Evolutionary conservation across 1,284 basidiomycete genomes (phyloP), one percentile per base, ranked within the genome.

Genomic region (Serendipita sp.): DNA sequence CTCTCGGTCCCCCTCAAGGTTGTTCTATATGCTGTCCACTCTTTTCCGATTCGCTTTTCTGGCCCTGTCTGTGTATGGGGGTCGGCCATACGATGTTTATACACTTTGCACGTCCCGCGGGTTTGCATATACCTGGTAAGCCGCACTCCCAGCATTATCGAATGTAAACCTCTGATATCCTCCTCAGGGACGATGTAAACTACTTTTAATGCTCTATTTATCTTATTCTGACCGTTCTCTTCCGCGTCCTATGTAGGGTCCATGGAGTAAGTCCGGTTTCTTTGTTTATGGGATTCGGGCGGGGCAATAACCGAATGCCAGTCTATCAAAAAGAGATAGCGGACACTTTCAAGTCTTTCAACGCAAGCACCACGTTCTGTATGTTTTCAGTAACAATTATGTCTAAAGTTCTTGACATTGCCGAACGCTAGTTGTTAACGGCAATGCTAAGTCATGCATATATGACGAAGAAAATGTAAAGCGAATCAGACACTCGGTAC

Each of bases 391-490:
- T 10, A 30, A 29, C 30, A 35, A 30, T 32, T 58, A 8, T 8
- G 15, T 26, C 6, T 17, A 12, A 2, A n/a, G 15, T 58, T 4
- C 4, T 26, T n/a, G 15, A 17, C 6, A 10, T 5, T 30, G 30
- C 32, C 6, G 22, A 1, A 22, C 22, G 22, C 22, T 32, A 58
- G 53, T 30, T 30, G 32, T 58, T 4, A 58, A 58, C 32, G 53
- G 53, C 15, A 34, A 58, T 34, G 32, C 17, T n/a, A 26, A 35
- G 6, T 58, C 53, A 8, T 58, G 53, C 32, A 58, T 58, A 17
- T 58, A 58, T n/a, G 53, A 58, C 26, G 53, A 58, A 26, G 53
- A 58, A 6, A 58, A 58, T n/a, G 53, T 58, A 32, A 8, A 34
- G 30, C 4, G 26, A 10, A 12, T 58, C 22, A 17, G 53, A 22